These are phyloP conservation scores for Hymenochaete sp. DNA, from an alignment of 1,284 basidiomycete species.

Conservation along the genomic window DNA sequence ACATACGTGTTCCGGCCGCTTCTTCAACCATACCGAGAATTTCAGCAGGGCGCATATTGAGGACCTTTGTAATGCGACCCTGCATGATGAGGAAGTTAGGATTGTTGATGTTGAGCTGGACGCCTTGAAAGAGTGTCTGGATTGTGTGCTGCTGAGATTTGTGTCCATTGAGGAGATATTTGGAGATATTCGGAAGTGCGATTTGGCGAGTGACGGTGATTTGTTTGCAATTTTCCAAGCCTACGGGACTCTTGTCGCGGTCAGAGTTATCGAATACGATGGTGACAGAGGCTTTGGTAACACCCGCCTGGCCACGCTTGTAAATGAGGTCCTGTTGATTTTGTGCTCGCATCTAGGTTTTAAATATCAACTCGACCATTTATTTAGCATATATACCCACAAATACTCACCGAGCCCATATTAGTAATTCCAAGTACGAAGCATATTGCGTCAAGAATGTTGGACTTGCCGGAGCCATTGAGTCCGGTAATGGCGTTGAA, in stretches of 20 bases:
- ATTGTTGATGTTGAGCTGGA: conserved; percentile 99
- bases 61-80: conserved; percentile 90
- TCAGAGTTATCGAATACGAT: conserved; percentile 99
- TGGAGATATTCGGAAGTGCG: conserved; percentile 88
- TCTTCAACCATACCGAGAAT: conserved; percentile 99
- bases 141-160: conserved; percentile 84
- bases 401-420: conserved; percentile 62
- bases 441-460: conserved; percentile 95
- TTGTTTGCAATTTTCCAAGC: conserved; percentile 76
- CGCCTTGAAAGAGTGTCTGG: conserved; percentile 92
- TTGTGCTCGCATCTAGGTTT: conserved; percentile 77
- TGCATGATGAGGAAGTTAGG: conserved; percentile 99
- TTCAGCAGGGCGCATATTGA: conserved; percentile 98
- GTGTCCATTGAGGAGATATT: conserved; percentile 96
- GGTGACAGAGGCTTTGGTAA: conserved; percentile 96
- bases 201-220: conserved; percentile 98
- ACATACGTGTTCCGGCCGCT: conserved; percentile 98
- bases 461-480: conserved; percentile 93
- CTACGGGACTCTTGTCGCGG: conserved; percentile 75
- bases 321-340: conserved; percentile 98
- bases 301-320: conserved; percentile 94
- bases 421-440: conserved; percentile 97
- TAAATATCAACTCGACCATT: not conserved
- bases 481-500: conserved; percentile 98
- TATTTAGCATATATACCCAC: not conserved